These are phyloP conservation scores for Pseudozyma thailandica DNA, from an alignment of 1,284 basidiomycete species.

Conservation along the genomic window DNA sequence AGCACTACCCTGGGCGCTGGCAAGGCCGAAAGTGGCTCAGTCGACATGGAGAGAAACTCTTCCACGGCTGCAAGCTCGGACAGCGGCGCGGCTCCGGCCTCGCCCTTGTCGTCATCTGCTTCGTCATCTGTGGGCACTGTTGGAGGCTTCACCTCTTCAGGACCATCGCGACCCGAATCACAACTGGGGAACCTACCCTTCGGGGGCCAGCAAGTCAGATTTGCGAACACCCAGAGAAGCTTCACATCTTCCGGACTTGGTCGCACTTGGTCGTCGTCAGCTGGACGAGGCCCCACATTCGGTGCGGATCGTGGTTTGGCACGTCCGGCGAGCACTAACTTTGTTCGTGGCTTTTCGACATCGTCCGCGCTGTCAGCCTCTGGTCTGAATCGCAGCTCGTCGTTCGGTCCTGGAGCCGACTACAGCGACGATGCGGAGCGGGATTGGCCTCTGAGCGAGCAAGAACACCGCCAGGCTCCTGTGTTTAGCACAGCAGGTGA, in stretches of 20 bases:
- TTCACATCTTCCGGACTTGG: slow-evolving; percentile 17
- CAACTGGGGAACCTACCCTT: slow-evolving; percentile 11
- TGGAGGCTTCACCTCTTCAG: slow-evolving; percentile 16
- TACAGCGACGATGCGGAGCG: slow-evolving; percentile 14
- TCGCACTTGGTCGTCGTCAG: slow-evolving; percentile 23
- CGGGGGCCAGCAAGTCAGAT: slow-evolving; percentile 24
- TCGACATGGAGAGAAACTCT: slow-evolving; percentile 24
- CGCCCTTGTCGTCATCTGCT: slow-evolving; percentile 27
- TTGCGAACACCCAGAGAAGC: slow-evolving; percentile 19
- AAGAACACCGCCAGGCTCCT: slow-evolving; percentile 45
- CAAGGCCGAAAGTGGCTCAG: slow-evolving; percentile 13
- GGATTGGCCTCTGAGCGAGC: slow-evolving; percentile 43
- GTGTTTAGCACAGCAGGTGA: slow-evolving; percentile 55
- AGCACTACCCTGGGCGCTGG: slow-evolving; percentile 36
- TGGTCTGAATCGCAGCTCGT: slow-evolving; percentile 25
- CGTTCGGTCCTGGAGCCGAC: slow-evolving; percentile 11
- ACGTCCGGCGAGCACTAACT: slow-evolving; percentile 25
- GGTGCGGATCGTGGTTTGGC: slow-evolving; percentile 21
- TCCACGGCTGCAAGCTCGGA: slow-evolving; percentile 41
- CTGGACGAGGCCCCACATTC: slow-evolving; percentile 3
- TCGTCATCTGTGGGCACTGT: slow-evolving; percentile 36
- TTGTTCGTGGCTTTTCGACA: slow-evolving; percentile 42
- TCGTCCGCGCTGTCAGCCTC: slow-evolving; percentile 36
- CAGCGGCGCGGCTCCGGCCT: slow-evolving; percentile 20
- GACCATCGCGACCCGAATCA: slow-evolving; percentile 21